Base-by-base conservation (phyloP, 257 asterid genomes). In the Przewalskia tangutica region DNA sequence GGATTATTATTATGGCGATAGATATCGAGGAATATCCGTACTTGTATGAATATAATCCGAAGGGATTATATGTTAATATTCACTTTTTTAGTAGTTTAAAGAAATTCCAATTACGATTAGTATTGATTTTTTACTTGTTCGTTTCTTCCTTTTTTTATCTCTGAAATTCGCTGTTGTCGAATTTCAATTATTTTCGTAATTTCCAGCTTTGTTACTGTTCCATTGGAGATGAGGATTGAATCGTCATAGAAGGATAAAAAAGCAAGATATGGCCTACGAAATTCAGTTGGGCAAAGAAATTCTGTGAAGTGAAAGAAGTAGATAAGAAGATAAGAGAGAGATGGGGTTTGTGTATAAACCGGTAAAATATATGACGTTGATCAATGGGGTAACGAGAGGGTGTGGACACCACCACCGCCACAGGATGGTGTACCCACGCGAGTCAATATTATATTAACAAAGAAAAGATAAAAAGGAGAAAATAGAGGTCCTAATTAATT, bases 1-100 rank as follows among this genome's bases (percentile, higher is more conserved):
- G n/a, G 40, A 20, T 46, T 46, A 44, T 42, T 42, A 13, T 44
- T 70, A 18, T 44, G 18, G 2, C 3, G 36, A n/a, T 71, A 46
- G 11, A 71, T 71, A 46, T 71, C 11, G 34, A 16, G n/a, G 7
- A 44, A 3, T 38, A 38, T 65, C 60, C 46, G 44, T 80, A 58
- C 3, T 51, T 34, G 17, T 27, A 67, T n/a, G 76, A 60, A 77
- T 85, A 84, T 84, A 87, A 86, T 85, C 89, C 90, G 58, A 88
- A 86, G 87, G 89, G 90, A 82, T 86, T 90, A 71, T 84, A 76
- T 82, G 77, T 79, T 77, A 20, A 77, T 81, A 76, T 65, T 81
- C 77, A 36, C 44, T 77, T 85, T 75, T 10, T 4, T 75, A 82
- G 83, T n/a, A 20, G 58, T 36, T 71, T 46, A 50, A 44, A 51